Conservation (phyloP, 257 asterid species). For the Linderniella brevidens region DNA sequence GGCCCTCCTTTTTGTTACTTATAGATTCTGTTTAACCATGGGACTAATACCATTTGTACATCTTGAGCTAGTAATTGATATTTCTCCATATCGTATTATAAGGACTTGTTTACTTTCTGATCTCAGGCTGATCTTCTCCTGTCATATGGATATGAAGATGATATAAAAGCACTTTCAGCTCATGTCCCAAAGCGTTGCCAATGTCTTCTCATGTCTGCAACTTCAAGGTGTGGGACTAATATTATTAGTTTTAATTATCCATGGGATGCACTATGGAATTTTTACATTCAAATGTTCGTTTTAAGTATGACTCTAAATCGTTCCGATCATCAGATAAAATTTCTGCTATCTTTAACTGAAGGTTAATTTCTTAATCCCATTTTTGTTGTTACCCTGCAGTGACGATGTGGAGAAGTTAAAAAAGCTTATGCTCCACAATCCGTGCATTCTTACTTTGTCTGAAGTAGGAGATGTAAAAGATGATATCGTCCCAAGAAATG, state of each 20-base stretch:
- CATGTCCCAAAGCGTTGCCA: slow-evolving; percentile 81
- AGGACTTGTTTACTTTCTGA: background rate
- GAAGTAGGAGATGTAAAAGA: slow-evolving; percentile 80
- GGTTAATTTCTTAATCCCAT: too few species aligned
- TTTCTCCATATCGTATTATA: too few species aligned
- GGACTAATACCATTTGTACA: too few species aligned
- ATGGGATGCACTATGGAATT: too few species aligned
- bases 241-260: background rate
- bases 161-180: slow-evolving; percentile 60
- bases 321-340: too few species aligned
- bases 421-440: slow-evolving; percentile 83
- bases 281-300: too few species aligned
- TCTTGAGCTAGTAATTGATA: too few species aligned
- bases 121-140: slow-evolving; percentile 93
- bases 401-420: slow-evolving; percentile 87
- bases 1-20: too few species aligned
- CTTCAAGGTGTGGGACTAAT: slow-evolving; percentile 52
- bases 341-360: too few species aligned
- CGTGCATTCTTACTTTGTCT: slow-evolving; percentile 64
- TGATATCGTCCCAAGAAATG: slow-evolving; percentile 68
- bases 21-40: too few species aligned
- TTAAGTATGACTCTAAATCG: too few species aligned
- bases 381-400: slow-evolving; percentile 30
- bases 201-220: slow-evolving; percentile 97
- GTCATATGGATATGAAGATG: slow-evolving; percentile 86